A percentile compares a stretch with the other conserved stretches of the same genome.
phyloP scores from a whole-genome alignment of 2,329 filamentous ascomycete species.

The Sordariomycetes sp. region DNA sequence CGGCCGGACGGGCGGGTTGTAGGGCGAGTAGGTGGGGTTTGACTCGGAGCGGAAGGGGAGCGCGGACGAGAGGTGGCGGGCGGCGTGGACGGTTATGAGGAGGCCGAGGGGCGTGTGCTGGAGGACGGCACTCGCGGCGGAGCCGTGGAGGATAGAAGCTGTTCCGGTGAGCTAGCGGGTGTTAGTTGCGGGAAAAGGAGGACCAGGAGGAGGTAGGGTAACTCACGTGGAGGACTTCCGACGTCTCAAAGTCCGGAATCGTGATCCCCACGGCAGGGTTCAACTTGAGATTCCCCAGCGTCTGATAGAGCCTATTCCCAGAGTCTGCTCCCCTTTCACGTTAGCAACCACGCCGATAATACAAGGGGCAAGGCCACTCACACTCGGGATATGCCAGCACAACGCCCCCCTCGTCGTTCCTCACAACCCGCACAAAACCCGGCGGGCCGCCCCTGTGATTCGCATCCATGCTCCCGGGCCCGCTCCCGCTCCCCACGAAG shows the following conservation, averaged over 20 bases:
- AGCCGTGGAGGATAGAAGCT: conserved; percentile 54
- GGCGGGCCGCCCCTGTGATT: conserved; percentile 68
- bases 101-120: conserved; percentile 64
- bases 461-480: conserved; percentile 63
- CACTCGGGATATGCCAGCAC: conserved; percentile 69
- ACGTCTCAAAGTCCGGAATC: conserved; percentile 64
- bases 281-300: conserved; percentile 62
- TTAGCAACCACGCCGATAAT: background rate
- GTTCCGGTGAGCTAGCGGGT: conserved; percentile 44
- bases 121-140: conserved; percentile 50
- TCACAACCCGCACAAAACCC: conserved; percentile 62
- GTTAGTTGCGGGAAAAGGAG: background rate
- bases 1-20: conserved; percentile 64
- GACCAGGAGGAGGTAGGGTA: background rate
- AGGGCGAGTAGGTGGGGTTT: conserved; percentile 51
- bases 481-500: conserved; percentile 58
- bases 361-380: conserved; percentile 13
- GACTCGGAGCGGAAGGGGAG: conserved; percentile 56
- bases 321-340: conserved; percentile 33
- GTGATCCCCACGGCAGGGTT: conserved; percentile 59
- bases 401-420: conserved; percentile 34
- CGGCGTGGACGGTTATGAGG: conserved; percentile 50
- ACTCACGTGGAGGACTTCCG: conserved; percentile 55
- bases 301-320: conserved; percentile 76
- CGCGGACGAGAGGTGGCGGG: conserved; percentile 51